phyloP scores from a whole-genome alignment of 441 rosid species.

The Gossypium schwendimanii region DNA sequence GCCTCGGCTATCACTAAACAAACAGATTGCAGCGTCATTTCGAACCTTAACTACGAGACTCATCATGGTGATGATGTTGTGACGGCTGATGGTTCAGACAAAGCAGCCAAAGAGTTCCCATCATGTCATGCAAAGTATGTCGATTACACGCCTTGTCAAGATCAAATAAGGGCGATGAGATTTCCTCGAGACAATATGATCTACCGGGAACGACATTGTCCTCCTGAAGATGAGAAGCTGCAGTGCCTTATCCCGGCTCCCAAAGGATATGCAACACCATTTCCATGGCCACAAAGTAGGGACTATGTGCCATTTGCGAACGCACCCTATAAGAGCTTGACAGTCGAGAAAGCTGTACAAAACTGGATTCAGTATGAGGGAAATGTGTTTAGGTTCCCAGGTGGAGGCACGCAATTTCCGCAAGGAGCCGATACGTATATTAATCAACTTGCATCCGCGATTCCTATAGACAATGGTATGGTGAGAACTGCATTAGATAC shows the following conservation, averaged over 20 bases:
- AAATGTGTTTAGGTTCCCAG: slow-evolving; percentile 36
- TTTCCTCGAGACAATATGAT: slow-evolving; percentile 34
- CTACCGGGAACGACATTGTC: slow-evolving; percentile 37
- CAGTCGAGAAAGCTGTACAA: slow-evolving; percentile 39
- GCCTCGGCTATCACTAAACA: slow-evolving; percentile 28
- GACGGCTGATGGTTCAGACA: slow-evolving; percentile 14
- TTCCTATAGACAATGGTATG: slow-evolving; percentile 29
- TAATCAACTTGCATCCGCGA: slow-evolving; percentile 32
- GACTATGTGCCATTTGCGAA: slow-evolving; percentile 36
- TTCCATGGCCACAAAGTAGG: slow-evolving; percentile 40
- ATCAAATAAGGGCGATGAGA: slow-evolving; percentile 31
- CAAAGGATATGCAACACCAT: slow-evolving; percentile 33
- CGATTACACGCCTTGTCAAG: slow-evolving; percentile 41
- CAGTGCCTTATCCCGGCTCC: slow-evolving; percentile 37
- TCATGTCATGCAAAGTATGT: slow-evolving; percentile 24
- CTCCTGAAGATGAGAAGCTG: slow-evolving; percentile 27
- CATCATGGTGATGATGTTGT: slow-evolving; percentile 17
- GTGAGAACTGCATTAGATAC: slow-evolving; percentile 39
- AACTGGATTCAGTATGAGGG: slow-evolving; percentile 43
- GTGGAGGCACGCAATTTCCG: slow-evolving; percentile 41
- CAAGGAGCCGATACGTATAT: slow-evolving; percentile 33
- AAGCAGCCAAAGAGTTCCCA: slow-evolving; percentile 11
- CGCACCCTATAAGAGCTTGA: slow-evolving; percentile 37
- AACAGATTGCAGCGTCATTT: slow-evolving; percentile 26
- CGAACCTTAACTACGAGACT: slow-evolving; percentile 31